Evolutionary conservation across 768 basidiomycete genomes (phyloP), one percentile per base, ranked within the genome.

Genomic region (Arthromyces matolae): DNA sequence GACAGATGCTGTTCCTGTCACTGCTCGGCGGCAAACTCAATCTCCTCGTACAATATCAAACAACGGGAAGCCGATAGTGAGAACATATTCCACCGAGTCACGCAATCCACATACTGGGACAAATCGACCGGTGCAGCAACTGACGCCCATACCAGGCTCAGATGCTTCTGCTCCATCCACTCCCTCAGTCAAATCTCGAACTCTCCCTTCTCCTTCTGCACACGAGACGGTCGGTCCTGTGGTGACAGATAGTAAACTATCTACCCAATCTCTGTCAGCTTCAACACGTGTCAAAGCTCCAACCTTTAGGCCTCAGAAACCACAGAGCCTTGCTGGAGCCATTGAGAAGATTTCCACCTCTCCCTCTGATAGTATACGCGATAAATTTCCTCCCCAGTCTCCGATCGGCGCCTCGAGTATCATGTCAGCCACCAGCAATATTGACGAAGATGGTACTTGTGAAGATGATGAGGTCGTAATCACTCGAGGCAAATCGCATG

Each of bases 241-340:
- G 23, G 70, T 71, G 41, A 59, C 67, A 18, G 70, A 69, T 50
- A 71, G 33, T 67, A 63, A 8, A 59, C 58, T 38, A 57, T 60
- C 22, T 5, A 29, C 16, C 31, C 18, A 43, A 45, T 51, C 52
- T n/a, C n/a, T n/a, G n/a, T 67, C 73, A 5, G 64, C 63, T 37
- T 68, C 76, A 32, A 66, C 69, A 34, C 69, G 75, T 52, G 63
- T 76, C 19, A 83, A 80, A 58, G 75, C 78, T 36, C 76, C 79
- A 14, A 72, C 81, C 12, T 76, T 77, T 62, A 74, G 73, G 44
- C 67, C 81, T 14, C 77, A 78, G 36, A 75, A 70, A 44, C 83
- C 84, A 0, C 86, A 88, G 65, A 87, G 84, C 52, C 70, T 90
- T 37, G 79, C 76, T 54, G 86, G 86, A 47, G 86, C 84, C 13